Conservation (phyloP, 2,329 filamentous ascomycete genomes). For the Diplodia intermedia region DNA sequence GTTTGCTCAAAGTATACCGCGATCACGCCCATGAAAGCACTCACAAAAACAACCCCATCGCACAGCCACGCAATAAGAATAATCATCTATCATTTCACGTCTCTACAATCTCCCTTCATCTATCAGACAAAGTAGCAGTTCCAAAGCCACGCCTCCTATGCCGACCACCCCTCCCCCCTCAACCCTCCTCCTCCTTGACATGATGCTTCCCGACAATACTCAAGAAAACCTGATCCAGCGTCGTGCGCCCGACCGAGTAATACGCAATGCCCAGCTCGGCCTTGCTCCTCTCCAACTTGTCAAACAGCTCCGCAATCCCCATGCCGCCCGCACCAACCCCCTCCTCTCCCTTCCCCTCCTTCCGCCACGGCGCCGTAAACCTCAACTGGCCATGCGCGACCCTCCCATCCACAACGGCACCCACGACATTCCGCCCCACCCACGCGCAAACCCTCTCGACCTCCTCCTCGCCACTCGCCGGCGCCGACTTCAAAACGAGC, state of each 20-base stretch:
- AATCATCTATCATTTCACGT: too few relatives aligned
- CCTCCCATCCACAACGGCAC: slow-evolving; percentile 68
- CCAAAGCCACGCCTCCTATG: neutral
- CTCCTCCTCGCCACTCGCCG: slow-evolving; percentile 70
- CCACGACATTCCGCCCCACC: slow-evolving; percentile 67
- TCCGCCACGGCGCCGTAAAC: slow-evolving; percentile 57
- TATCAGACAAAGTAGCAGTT: too few relatives aligned
- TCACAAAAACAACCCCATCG: too few relatives aligned
- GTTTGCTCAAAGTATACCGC: too few relatives aligned
- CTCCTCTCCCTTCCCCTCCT: slow-evolving; percentile 20
- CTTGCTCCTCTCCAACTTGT: slow-evolving; percentile 72
- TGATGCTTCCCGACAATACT: slow-evolving; percentile 70
- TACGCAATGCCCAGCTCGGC: slow-evolving; percentile 76
- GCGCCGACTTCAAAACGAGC: slow-evolving; percentile 75
- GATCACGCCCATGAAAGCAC: too few relatives aligned
- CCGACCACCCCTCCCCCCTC: neutral
- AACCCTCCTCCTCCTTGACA: slow-evolving; percentile 47
- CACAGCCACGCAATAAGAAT: too few relatives aligned
- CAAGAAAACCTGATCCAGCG: slow-evolving; percentile 89
- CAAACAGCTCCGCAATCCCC: slow-evolving; percentile 70
- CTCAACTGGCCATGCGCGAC: slow-evolving; percentile 85
- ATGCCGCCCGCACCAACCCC: neutral
- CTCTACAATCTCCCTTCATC: too few relatives aligned
- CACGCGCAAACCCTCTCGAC: slow-evolving; percentile 71
- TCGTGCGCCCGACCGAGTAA: slow-evolving; percentile 86